Conservation (phyloP, 1,284 basidiomycete species). For the Pseudozyma sp. region DNA sequence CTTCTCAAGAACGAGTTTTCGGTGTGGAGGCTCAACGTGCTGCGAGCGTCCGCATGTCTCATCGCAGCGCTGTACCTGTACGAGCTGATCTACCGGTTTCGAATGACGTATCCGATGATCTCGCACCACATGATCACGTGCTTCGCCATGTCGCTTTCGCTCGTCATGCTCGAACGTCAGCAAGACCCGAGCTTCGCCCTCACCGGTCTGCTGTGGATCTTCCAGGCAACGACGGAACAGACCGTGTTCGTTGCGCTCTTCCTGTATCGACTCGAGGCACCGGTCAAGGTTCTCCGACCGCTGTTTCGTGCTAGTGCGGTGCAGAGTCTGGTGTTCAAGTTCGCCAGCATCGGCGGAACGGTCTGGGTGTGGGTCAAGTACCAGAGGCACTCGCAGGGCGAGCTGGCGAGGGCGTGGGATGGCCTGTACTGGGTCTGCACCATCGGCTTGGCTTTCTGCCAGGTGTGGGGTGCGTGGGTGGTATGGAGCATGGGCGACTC, state of each 20-base stretch:
- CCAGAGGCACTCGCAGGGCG: conserved; percentile 3
- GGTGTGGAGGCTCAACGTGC: conserved; percentile 16
- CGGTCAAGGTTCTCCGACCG: conserved; percentile 5
- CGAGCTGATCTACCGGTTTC: conserved; percentile 44
- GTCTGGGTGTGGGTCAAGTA: conserved; percentile 32
- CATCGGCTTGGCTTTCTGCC: conserved; percentile 25
- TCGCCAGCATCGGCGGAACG: conserved; percentile 31
- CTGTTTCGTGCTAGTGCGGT: conserved; percentile 27
- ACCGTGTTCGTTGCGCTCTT: conserved; percentile 40
- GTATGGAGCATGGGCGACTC: conserved; percentile 34
- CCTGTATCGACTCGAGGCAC: conserved; percentile 33
- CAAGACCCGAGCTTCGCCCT: conserved; percentile 34
- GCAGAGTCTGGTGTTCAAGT: conserved; percentile 48
- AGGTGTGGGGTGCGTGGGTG: conserved; percentile 42
- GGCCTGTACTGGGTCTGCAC: conserved; percentile 38
- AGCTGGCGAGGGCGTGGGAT: conserved; percentile 18
- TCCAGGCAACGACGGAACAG: conserved; percentile 50
- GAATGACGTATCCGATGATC: conserved; percentile 46
- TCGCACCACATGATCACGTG: conserved; percentile 41
- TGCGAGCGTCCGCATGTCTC: conserved; percentile 19
- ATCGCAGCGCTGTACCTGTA: conserved; percentile 46
- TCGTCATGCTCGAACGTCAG: conserved; percentile 27
- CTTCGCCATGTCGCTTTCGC: conserved; percentile 32
- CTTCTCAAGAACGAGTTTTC: conserved; percentile 21
- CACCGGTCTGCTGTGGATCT: conserved; percentile 38